phyloP scores from a whole-genome alignment of 1,139 yeast genomes.

The Yamadazyma dushanensis region DNA sequence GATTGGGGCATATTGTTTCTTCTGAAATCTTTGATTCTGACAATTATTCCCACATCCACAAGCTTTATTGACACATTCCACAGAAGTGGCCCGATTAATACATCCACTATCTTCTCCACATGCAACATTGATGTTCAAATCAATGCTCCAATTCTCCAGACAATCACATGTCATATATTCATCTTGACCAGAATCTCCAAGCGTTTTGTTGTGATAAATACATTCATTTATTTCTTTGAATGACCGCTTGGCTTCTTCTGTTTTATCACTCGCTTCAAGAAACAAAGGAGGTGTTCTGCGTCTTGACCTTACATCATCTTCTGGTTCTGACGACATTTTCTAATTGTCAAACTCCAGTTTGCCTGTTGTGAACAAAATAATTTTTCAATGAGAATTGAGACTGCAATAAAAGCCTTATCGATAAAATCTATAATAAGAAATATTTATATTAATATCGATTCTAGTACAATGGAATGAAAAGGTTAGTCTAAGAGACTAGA shows the following conservation, averaged over 20 bases:
- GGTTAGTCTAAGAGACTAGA: constrained; percentile 12
- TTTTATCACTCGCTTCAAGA: constrained; percentile 53
- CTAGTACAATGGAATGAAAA: too few relatives aligned
- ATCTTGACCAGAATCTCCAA: constrained; percentile 68
- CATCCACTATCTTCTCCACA: constrained; percentile 89
- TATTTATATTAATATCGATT: too few relatives aligned
- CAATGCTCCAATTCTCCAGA: constrained; percentile 45
- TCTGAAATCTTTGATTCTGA: constrained; percentile 85
- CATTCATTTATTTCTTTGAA: constrained; percentile 61
- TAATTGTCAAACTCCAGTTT: too few relatives aligned
- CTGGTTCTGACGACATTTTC: constrained; percentile 9
- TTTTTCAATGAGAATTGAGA: constrained; percentile 1
- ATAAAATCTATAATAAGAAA: too few relatives aligned
- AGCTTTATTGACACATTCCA: constrained; percentile 80
- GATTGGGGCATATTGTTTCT: constrained; percentile 65
- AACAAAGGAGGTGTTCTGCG: constrained; percentile 34
- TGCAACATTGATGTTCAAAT: constrained; percentile 51
- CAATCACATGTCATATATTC: constrained; percentile 94
- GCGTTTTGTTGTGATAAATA: constrained; percentile 54
- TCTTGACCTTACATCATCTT: constrained; percentile 8
- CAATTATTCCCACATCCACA: constrained; percentile 79
- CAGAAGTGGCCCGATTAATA: constrained; percentile 86
- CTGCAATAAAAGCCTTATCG: too few relatives aligned
- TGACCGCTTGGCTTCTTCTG: constrained; percentile 65
- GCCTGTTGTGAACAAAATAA: too few relatives aligned